Evolutionary conservation across 805 yeast genomes (phyloP).

Genomic region (Kurtzmaniella fragi): DNA sequence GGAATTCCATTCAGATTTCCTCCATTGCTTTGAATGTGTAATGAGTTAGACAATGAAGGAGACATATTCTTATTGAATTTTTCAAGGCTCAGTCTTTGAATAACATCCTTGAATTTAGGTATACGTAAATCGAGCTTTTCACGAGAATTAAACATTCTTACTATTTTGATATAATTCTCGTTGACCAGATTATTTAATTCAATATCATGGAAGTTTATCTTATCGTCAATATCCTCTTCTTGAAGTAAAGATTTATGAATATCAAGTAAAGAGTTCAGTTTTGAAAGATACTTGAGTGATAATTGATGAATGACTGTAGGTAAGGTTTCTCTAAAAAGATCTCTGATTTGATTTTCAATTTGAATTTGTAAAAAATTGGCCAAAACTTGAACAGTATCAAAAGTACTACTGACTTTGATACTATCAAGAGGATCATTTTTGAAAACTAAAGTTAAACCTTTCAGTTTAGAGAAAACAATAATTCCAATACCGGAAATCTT

Average conservation of each 20-base stretch:
- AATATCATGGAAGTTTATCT: conserved; percentile 3
- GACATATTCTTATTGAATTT: conserved; percentile 30
- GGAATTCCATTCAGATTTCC: conserved; percentile 33
- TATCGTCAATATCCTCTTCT: conserved; percentile 1
- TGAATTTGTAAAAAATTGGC: conserved; percentile 80
- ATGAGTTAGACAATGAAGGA: conserved; percentile 33
- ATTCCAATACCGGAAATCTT: conserved; percentile 76
- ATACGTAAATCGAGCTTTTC: conserved; percentile 73
- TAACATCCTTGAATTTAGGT: conserved; percentile 51
- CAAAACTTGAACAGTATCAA: conserved; percentile 76
- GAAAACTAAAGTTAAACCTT: conserved; percentile 82
- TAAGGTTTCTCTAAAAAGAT: conserved; percentile 74
- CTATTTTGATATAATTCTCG: conserved; percentile 36
- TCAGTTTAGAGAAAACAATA: conserved; percentile 73
- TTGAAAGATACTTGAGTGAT: conserved; percentile 49
- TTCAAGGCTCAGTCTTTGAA: conserved; percentile 52
- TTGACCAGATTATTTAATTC: conserved; percentile 11
- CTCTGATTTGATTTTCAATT: conserved; percentile 75
- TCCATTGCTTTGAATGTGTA: conserved; percentile 13
- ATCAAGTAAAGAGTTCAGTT: conserved; percentile 11
- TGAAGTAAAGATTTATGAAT: conserved; percentile 7
- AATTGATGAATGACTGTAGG: conserved; percentile 77
- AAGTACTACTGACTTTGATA: conserved; percentile 79
- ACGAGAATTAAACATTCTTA: conserved; percentile 58
- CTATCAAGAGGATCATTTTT: conserved; percentile 84